A percentile compares a stretch with the other conserved stretches of the same genome.
These are phyloP conservation scores for Entomortierella beljakovae DNA, from an alignment of 192 early-diverging fungal species.

Conservation along the genomic window DNA sequence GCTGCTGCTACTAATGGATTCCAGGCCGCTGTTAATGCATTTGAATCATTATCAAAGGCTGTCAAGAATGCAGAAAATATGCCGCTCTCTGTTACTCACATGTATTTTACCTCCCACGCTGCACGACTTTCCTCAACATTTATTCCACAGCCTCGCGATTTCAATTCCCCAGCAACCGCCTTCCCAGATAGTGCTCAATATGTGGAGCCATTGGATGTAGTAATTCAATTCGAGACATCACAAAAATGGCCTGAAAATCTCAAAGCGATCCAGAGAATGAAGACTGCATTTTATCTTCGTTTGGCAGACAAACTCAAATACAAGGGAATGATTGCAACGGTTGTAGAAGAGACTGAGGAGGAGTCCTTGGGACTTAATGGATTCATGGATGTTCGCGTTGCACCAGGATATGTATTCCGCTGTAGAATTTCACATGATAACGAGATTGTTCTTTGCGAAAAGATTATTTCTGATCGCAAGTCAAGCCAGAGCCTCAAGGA, in stretches of 20 bases:
- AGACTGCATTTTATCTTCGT: constrained; percentile 86
- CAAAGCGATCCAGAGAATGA: constrained; percentile 88
- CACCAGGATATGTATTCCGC: constrained; percentile 82
- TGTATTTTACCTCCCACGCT: constrained; percentile 67
- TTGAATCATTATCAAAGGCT: constrained; percentile 71
- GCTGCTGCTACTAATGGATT: constrained; percentile 63
- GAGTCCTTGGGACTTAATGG: constrained; percentile 59
- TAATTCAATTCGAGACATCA: constrained; percentile 87
- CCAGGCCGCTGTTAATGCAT: constrained; percentile 74
- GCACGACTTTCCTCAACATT: constrained; percentile 82
- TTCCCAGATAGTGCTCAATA: constrained; percentile 64
- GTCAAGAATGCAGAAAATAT: constrained; percentile 72
- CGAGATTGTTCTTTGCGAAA: constrained; percentile 73
- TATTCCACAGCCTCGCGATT: constrained; percentile 74
- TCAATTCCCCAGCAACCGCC: constrained; percentile 37
- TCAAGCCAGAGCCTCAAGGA: constrained; percentile 56
- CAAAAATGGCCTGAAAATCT: constrained; percentile 93
- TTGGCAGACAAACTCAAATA: constrained; percentile 72
- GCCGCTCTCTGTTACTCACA: constrained; percentile 71
- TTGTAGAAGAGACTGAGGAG: constrained; percentile 61
- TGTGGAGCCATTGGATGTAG: constrained; percentile 79
- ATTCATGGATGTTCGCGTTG: constrained; percentile 79
- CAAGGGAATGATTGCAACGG: constrained; percentile 58
- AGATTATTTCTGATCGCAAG: constrained; percentile 63
- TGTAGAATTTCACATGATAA: constrained; percentile 78